Evolutionary conservation across 2,329 filamentous ascomycete species (phyloP).

Genomic region (Trichoderma breve): DNA sequence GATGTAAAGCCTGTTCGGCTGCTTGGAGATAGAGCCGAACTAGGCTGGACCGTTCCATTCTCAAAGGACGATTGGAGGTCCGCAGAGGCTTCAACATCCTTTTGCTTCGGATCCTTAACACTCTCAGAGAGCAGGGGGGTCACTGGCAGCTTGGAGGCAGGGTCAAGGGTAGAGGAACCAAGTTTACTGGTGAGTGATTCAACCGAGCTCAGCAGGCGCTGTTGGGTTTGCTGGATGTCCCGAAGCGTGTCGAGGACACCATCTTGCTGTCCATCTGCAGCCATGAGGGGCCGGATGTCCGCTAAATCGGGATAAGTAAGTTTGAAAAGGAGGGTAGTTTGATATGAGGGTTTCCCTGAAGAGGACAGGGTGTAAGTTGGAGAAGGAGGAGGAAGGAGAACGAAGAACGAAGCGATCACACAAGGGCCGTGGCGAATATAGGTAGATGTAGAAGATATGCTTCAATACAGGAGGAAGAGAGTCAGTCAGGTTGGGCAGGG

Average conservation of each 20-base stretch:
- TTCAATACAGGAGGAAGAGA: background rate
- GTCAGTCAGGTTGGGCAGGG: background rate
- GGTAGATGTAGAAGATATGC: background rate
- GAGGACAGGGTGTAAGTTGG: background rate
- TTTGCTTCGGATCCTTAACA: background rate
- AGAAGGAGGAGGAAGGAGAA: background rate
- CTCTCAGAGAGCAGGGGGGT: background rate
- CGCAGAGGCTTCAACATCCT: background rate
- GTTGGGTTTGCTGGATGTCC: constrained; percentile 44
- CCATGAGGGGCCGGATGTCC: constrained; percentile 26
- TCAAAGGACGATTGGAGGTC: background rate
- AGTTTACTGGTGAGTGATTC: constrained; percentile 38
- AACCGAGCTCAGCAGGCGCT: constrained; percentile 41
- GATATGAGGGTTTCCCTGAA: background rate
- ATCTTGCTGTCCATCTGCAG: constrained; percentile 24
- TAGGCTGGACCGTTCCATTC: background rate
- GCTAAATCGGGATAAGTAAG: constrained; percentile 4
- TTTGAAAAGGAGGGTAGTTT: background rate
- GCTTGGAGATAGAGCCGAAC: constrained; percentile 28
- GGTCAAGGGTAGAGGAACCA: constrained; percentile 22
- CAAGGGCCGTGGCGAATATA: background rate
- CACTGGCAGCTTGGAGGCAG: constrained; percentile 3
- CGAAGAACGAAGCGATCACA: background rate
- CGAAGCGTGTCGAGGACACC: constrained; percentile 34
- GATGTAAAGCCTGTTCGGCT: constrained; percentile 50